These are phyloP conservation scores for Saitozyma podzolica DNA, from an alignment of 768 basidiomycete species.

Conservation along the genomic window DNA sequence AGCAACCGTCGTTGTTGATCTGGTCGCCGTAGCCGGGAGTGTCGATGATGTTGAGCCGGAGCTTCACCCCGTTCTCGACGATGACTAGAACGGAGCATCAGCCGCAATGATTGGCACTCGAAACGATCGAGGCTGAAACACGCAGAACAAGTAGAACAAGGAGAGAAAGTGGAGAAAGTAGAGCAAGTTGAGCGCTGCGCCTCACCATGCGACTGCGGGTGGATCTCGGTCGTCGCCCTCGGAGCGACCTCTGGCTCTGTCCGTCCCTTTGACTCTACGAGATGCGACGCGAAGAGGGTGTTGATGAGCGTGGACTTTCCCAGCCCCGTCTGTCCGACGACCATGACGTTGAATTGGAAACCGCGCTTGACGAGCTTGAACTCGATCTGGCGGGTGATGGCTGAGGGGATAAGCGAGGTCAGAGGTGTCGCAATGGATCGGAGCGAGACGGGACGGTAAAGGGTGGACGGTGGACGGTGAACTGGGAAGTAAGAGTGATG, in stretches of 20 bases:
- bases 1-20: conserved; percentile 98
- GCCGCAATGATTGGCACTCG: not conserved
- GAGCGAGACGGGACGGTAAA: too few relatives aligned
- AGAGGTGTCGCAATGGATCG: too few relatives aligned
- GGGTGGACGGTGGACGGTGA: too few relatives aligned
- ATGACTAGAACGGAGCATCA: conserved; percentile 64
- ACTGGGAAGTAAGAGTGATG: too few relatives aligned
- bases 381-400: conserved; percentile 96
- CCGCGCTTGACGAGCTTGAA: conserved; percentile 98
- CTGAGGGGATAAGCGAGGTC: conserved; percentile 18
- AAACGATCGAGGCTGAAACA: conserved; percentile 17
- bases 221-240: conserved; percentile 95
- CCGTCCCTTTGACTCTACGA: conserved; percentile 96
- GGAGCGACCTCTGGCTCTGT: conserved; percentile 82
- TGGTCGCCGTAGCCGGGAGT: conserved; percentile 98
- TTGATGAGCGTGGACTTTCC: conserved; percentile 99
- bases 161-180: too few relatives aligned
- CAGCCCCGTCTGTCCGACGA: conserved; percentile 96
- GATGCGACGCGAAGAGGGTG: conserved; percentile 97
- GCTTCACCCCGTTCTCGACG: conserved; percentile 89
- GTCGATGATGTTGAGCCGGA: conserved; percentile 96
- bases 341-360: conserved; percentile 99
- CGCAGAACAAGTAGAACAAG: too few relatives aligned
- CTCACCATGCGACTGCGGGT: conserved; percentile 88
- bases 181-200: not conserved